Conservation (phyloP, 1,284 basidiomycete genomes). For the Puccinia horiana region DNA sequence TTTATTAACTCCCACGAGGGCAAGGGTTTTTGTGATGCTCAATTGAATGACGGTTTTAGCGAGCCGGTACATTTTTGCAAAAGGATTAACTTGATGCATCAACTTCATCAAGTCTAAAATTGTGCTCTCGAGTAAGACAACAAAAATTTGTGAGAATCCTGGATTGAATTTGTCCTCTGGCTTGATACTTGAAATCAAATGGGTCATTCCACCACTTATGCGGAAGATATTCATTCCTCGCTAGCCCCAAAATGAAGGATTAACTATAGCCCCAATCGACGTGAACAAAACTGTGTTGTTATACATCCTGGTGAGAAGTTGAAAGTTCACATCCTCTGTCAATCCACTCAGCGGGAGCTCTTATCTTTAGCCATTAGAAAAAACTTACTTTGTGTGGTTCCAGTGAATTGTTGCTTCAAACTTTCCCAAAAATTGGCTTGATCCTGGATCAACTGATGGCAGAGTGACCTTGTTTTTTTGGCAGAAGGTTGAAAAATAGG, state of each 20-base stretch:
- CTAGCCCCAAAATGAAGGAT: not conserved
- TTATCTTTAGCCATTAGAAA: not conserved
- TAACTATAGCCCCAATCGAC: not conserved
- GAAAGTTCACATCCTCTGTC: not conserved
- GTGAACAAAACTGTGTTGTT: too few relatives aligned
- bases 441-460: not conserved
- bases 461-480: not conserved
- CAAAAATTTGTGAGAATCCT: constrained; percentile 23
- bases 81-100: constrained; percentile 3
- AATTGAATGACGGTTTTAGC: not conserved
- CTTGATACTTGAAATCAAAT: not conserved
- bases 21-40: not conserved
- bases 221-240: not conserved
- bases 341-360: not conserved
- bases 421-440: not conserved
- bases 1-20: not conserved
- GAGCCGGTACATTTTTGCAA: not conserved
- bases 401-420: not conserved
- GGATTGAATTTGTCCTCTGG: not conserved
- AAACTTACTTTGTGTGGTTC: not conserved
- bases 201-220: not conserved
- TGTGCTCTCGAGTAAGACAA: not conserved
- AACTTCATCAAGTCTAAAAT: not conserved
- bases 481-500: constrained; percentile 1
- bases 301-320: not conserved